phyloP scores from a whole-genome alignment of 805 yeast species.

The Yarrowia keelungensis region DNA sequence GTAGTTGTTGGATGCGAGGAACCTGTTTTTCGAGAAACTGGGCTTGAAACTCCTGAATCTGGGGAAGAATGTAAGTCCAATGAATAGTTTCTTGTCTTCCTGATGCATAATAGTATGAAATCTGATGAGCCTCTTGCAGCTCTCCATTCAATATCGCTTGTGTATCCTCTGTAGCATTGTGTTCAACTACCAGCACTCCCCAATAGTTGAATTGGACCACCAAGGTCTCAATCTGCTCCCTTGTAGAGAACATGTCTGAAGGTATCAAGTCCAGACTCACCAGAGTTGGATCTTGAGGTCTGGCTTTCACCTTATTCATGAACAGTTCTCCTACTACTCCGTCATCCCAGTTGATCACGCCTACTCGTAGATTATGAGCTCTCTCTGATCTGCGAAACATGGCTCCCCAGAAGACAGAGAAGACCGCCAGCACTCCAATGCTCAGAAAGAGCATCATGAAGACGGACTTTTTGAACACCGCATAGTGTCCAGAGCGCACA shows the following conservation, averaged over 20 bases:
- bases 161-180: slow-evolving; percentile 7
- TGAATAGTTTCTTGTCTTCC: slow-evolving; percentile 14
- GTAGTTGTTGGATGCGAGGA: neutral
- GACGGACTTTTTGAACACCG: slow-evolving; percentile 5
- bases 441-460: slow-evolving; percentile 12
- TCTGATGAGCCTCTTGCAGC: neutral
- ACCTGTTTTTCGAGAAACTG: slow-evolving; percentile 12
- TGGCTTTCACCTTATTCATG: neutral
- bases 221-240: slow-evolving; percentile 12
- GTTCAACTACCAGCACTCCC: slow-evolving; percentile 11
- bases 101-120: slow-evolving; percentile 14
- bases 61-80: slow-evolving; percentile 1
- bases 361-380: slow-evolving; percentile 51
- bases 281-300: neutral
- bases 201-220: slow-evolving; percentile 26
- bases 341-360: slow-evolving; percentile 54
- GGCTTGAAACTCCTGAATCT: slow-evolving; percentile 3
- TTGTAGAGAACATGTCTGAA: slow-evolving; percentile 9
- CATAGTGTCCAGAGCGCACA: neutral
- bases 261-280: slow-evolving; percentile 3
- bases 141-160: neutral
- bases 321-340: slow-evolving; percentile 40
- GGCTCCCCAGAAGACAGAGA: slow-evolving; percentile 61
- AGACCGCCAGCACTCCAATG: slow-evolving; percentile 47
- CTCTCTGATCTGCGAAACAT: slow-evolving; percentile 50